Evolutionary conservation across 2,329 filamentous ascomycete genomes (phyloP).

Genomic region (Thelonectria discophora): DNA sequence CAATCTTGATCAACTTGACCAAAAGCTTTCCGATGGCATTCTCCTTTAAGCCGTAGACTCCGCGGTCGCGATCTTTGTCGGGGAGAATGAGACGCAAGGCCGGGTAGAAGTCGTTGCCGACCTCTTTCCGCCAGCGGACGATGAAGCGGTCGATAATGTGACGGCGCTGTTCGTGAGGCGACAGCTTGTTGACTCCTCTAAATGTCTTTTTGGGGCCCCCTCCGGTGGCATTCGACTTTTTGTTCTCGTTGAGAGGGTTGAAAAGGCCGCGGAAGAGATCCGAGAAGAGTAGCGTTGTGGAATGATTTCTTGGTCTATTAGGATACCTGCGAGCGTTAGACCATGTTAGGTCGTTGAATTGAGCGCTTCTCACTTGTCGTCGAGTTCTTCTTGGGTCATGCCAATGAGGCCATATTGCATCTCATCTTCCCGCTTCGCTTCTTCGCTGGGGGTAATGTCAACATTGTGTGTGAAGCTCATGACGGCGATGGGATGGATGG

Average conservation of each 20-base stretch:
- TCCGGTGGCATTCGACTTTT: slow-evolving; percentile 74
- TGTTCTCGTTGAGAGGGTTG: slow-evolving; percentile 80
- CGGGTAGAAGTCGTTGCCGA: slow-evolving; percentile 92
- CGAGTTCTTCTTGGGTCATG: slow-evolving; percentile 53
- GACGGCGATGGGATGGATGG: slow-evolving; percentile 8
- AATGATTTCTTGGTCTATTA: slow-evolving; percentile 81
- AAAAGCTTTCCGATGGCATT: slow-evolving; percentile 87
- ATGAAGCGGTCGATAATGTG: slow-evolving; percentile 89
- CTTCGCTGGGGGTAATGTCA: slow-evolving; percentile 38
- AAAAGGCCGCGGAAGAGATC: slow-evolving; percentile 82
- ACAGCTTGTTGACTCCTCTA: slow-evolving; percentile 65
- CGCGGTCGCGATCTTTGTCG: slow-evolving; percentile 90
- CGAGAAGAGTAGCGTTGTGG: slow-evolving; percentile 82
- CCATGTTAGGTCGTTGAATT: too few species aligned
- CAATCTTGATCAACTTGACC: slow-evolving; percentile 92
- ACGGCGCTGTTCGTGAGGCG: slow-evolving; percentile 79
- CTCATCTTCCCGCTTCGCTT: slow-evolving; percentile 60
- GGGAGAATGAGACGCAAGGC: slow-evolving; percentile 91
- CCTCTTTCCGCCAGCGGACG: slow-evolving; percentile 83
- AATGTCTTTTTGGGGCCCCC: slow-evolving; percentile 66
- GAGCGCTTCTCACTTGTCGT: slow-evolving; percentile 51
- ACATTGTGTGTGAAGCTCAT: slow-evolving; percentile 17
- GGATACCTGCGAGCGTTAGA: slow-evolving; percentile 72
- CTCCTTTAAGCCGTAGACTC: slow-evolving; percentile 95
- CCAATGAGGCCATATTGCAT: slow-evolving; percentile 58